phyloP scores from a whole-genome alignment of 495 filamentous ascomycete genomes.

The Pyrenopolyporus hunteri region DNA sequence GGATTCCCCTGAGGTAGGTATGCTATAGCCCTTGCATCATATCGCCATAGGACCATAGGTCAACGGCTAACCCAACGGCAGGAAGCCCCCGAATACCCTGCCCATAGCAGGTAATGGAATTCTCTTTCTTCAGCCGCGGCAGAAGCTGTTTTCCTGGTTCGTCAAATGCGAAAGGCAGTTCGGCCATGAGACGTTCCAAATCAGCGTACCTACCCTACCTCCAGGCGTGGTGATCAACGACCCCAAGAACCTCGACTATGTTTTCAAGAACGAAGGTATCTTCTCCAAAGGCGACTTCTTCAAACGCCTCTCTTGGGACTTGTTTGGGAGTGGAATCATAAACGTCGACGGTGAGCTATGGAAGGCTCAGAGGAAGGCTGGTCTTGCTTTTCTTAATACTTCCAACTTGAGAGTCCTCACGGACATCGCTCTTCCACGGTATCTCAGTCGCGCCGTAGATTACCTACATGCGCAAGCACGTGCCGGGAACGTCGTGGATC shows the following conservation, averaged over 20 bases:
- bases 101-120: conserved; percentile 65
- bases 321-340: conserved; percentile 68
- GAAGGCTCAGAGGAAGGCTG: conserved; percentile 65
- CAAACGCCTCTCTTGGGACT: conserved; percentile 61
- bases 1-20: conserved; percentile 43
- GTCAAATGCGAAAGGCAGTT: conserved; percentile 58
- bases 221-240: conserved; percentile 65
- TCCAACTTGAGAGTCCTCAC: conserved; percentile 62
- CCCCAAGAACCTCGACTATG: conserved; percentile 62
- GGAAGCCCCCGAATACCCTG: conserved; percentile 60
- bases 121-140: conserved; percentile 60
- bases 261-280: conserved; percentile 63
- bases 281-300: conserved; percentile 66
- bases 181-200: conserved; percentile 61
- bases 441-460: conserved; percentile 49
- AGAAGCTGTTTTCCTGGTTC: conserved; percentile 66
- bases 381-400: conserved; percentile 61
- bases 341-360: conserved; percentile 67
- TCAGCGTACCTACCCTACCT: conserved; percentile 62
- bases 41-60: not conserved
- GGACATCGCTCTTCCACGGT: conserved; percentile 59
- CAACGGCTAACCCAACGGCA: conserved; percentile 20
- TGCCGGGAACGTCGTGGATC: conserved; percentile 48
- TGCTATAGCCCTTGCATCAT: not conserved
- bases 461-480: conserved; percentile 38